Evolutionary conservation across 495 filamentous ascomycete genomes (phyloP).

Genomic region (Neurospora cerealis): DNA sequence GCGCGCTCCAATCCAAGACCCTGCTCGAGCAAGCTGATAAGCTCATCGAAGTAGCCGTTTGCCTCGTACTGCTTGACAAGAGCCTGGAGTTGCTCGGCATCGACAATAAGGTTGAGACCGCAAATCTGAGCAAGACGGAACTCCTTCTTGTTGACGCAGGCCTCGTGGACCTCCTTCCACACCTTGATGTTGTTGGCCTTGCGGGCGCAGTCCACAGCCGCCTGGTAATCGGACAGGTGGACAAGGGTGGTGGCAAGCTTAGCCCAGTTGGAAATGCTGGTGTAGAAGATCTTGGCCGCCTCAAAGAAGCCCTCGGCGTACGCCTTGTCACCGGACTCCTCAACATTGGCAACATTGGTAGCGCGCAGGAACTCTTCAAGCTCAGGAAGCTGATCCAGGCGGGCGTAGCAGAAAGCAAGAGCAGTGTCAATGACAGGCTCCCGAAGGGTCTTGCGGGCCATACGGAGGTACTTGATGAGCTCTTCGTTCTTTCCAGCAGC

Average conservation of each 20-base stretch:
- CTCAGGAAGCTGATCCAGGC: slow-evolving; percentile 82
- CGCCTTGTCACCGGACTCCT: slow-evolving; percentile 94
- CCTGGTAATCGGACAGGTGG: slow-evolving; percentile 93
- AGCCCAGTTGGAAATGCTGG: slow-evolving; percentile 98
- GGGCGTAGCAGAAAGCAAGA: slow-evolving; percentile 86
- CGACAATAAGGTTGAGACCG: slow-evolving; percentile 95
- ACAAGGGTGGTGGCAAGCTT: slow-evolving; percentile 96
- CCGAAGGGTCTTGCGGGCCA: slow-evolving; percentile 93
- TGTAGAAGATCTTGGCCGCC: slow-evolving; percentile 98
- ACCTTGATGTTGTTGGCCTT: slow-evolving; percentile 99
- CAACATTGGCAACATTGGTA: slow-evolving; percentile 90
- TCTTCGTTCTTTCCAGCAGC: slow-evolving; percentile 98
- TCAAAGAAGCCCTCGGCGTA: slow-evolving; percentile 91
- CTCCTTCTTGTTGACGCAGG: slow-evolving; percentile 96
- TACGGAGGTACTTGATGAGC: slow-evolving; percentile 89
- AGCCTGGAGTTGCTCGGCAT: slow-evolving; percentile 90
- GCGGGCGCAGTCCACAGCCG: slow-evolving; percentile 94
- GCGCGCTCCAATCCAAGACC: slow-evolving; percentile 85
- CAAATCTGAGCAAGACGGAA: slow-evolving; percentile 99
- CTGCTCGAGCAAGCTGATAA: slow-evolving; percentile 89
- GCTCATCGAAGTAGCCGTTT: slow-evolving; percentile 96
- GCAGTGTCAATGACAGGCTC: slow-evolving; percentile 91
- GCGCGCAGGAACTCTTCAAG: slow-evolving; percentile 93
- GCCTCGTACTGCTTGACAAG: slow-evolving; percentile 94
- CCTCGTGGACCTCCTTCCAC: slow-evolving; percentile 97